Percentiles rank a stretch among this genome's conserved stretches.
Evolutionary conservation across 2,329 filamentous ascomycete genomes (phyloP).

Genomic region (Curvularia sp.): DNA sequence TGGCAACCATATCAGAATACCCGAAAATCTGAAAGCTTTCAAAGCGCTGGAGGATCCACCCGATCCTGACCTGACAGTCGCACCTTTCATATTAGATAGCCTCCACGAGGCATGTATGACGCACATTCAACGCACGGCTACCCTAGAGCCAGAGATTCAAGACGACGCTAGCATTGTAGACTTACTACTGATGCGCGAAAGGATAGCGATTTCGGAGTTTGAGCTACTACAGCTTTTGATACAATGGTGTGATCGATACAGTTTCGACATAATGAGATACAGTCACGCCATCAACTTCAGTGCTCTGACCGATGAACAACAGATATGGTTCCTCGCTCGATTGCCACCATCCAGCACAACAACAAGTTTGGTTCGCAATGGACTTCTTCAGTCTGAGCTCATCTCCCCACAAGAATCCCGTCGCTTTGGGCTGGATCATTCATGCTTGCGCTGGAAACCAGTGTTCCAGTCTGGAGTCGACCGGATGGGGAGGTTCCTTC

Average conservation of each 20-base stretch:
- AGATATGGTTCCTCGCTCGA: slow-evolving; percentile 48
- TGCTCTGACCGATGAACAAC: slow-evolving; percentile 43
- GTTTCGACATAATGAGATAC: slow-evolving; percentile 34
- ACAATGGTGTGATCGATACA: slow-evolving; percentile 47
- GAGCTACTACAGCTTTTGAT: slow-evolving; percentile 47
- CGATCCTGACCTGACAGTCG: slow-evolving; percentile 18
- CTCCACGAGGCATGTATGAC: slow-evolving; percentile 43
- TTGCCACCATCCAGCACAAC: slow-evolving; percentile 38
- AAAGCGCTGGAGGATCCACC: slow-evolving; percentile 31
- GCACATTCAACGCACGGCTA: slow-evolving; percentile 19
- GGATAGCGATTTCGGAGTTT: slow-evolving; percentile 51
- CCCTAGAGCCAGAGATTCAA: slow-evolving; percentile 13
- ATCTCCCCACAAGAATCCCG: slow-evolving; percentile 41
- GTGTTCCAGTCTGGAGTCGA: slow-evolving; percentile 47
- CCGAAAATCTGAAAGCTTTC: slow-evolving; percentile 40
- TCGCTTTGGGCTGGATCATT: slow-evolving; percentile 46
- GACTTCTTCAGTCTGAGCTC: slow-evolving; percentile 48
- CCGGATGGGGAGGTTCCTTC: slow-evolving; percentile 50
- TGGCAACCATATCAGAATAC: slow-evolving; percentile 52
- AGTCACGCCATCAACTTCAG: slow-evolving; percentile 27
- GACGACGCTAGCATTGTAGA: slow-evolving; percentile 41
- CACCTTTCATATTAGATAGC: slow-evolving; percentile 50
- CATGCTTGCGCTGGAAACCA: slow-evolving; percentile 51
- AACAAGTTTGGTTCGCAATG: slow-evolving; percentile 49
- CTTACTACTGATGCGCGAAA: slow-evolving; percentile 45